A percentile compares a stretch with the other conserved stretches of the same genome.
Conservation (phyloP, 345 rosid genomes). For the Linum lewisii region DNA sequence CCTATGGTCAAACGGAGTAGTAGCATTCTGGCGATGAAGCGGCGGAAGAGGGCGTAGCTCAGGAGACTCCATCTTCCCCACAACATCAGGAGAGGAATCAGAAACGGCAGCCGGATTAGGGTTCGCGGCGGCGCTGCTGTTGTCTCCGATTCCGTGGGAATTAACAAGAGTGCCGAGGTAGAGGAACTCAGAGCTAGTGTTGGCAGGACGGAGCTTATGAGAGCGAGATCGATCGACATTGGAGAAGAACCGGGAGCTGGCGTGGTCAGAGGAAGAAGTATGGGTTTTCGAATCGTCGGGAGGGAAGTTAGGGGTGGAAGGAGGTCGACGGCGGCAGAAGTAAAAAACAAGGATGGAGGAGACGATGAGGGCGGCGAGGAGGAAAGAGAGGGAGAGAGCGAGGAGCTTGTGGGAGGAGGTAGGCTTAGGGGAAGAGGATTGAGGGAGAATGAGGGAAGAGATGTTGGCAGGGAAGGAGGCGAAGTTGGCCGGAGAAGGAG, state of each 20-base stretch:
- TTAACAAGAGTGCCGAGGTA: conserved; percentile 66
- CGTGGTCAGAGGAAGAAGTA: conserved; percentile 22
- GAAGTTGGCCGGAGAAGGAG: conserved; percentile 51
- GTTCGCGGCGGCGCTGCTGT: not conserved
- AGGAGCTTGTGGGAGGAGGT: conserved; percentile 35
- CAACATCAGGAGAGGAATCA: conserved; percentile 20
- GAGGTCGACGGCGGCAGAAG: conserved; percentile 33
- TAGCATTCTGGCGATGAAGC: conserved; percentile 32
- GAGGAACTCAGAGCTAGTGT: conserved; percentile 71
- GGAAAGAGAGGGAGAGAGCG: conserved; percentile 40
- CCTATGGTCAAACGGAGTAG: no score
- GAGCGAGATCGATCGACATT: conserved; percentile 11
- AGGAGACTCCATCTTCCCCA: conserved; percentile 68
- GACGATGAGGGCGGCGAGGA: conserved; percentile 30
- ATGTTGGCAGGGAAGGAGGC: conserved; percentile 93
- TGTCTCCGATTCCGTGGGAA: conserved; percentile 31
- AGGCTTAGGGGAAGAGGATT: conserved; percentile 33
- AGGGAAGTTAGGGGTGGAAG: conserved; percentile 5
- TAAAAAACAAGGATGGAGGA: conserved; percentile 24
- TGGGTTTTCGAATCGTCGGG: conserved; percentile 37
- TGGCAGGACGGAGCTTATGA: conserved; percentile 32
- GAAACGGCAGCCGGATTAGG: conserved; percentile 10
- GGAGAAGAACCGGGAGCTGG: conserved; percentile 2
- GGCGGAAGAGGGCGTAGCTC: conserved; percentile 95
- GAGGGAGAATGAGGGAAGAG: conserved; percentile 76